Percentiles rank a stretch among this genome's conserved stretches.
These are phyloP conservation scores for Fusarium sp. DNA, from an alignment of 2,329 filamentous ascomycete species.

Conservation along the genomic window DNA sequence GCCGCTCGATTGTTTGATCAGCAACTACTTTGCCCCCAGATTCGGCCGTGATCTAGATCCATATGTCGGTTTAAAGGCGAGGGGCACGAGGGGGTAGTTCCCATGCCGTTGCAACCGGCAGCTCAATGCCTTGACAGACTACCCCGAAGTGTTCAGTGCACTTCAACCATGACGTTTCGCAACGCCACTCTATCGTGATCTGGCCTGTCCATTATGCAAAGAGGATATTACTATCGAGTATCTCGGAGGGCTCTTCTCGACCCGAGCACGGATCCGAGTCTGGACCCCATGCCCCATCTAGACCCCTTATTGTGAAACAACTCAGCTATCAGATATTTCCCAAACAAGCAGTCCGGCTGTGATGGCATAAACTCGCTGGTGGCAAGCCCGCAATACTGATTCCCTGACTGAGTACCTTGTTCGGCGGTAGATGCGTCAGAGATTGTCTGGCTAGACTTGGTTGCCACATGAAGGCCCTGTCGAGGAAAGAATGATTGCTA, in stretches of 20 bases:
- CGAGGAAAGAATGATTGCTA: background rate
- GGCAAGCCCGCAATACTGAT: conserved; percentile 40
- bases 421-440: conserved; percentile 18
- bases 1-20: conserved; percentile 40
- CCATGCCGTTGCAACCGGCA: background rate
- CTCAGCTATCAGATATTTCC: conserved; percentile 38
- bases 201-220: conserved; percentile 11
- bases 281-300: conserved; percentile 38
- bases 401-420: conserved; percentile 34
- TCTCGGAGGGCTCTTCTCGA: conserved; percentile 18
- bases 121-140: conserved; percentile 1
- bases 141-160: conserved; percentile 18
- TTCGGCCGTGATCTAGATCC: conserved; percentile 30
- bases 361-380: conserved; percentile 40
- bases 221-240: conserved; percentile 18
- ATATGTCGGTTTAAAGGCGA: conserved; percentile 12
- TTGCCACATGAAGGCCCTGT: conserved; percentile 27
- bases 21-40: conserved; percentile 17
- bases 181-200: conserved; percentile 32
- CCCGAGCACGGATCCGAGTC: conserved; percentile 33
- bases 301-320: conserved; percentile 48
- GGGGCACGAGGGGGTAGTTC: conserved; percentile 1
- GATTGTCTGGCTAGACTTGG: conserved; percentile 21
- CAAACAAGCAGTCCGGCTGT: conserved; percentile 37
- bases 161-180: conserved; percentile 14